Base-by-base conservation (phyloP, 2,329 filamentous ascomycete species). In the Diaporthe velutina region DNA sequence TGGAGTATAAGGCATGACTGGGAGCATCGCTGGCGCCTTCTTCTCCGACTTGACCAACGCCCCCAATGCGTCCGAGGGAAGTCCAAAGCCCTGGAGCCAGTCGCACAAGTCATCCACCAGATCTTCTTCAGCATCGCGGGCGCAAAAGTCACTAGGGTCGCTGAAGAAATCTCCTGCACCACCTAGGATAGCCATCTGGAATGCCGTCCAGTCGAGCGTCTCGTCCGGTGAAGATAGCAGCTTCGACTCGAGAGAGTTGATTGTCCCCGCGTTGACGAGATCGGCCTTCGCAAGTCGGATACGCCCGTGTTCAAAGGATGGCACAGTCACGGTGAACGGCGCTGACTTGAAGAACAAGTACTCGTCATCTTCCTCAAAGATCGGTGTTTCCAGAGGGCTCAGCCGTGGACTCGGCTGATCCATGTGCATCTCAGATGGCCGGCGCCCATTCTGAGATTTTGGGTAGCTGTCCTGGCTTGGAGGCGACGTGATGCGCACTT, bases 171-270 rank as follows among this genome's bases (percentile, higher is more conserved):
- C 89, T 40, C 88, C 88, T 2, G 88, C 88, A 7, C 88, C 89
- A 55, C 90, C 90, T 0, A 89, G 82, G 67, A 92, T 91, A 22
- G 91, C 90, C 86, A 92, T 91, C 81, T 93, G 90, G 79, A 92
- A 92, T 4, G 90, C 90, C 8, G 88, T 90, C 90, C 90, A 92
- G 83, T 93, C 90, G 4, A 92, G 81, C 12, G 84, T 86, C 64
- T 88, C 88, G 68, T 90, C 89, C 40, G 84, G 83, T 28, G 81
- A 82, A 10, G 85, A 82, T 74, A 83, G 84, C 73, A 81, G 77
- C 33, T 73, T 76, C 30, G 75, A 76, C 64, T 76, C 75, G 70
- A 45, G 78, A 76, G 58, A 81, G 77, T 67, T 79, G 64, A 75
- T 76, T 28, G 60, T 70, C 22, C 66, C 68, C 17, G 74, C 72